Evolutionary conservation across 495 filamentous ascomycete genomes (phyloP).

Genomic region (Jackrogersella multiformis): DNA sequence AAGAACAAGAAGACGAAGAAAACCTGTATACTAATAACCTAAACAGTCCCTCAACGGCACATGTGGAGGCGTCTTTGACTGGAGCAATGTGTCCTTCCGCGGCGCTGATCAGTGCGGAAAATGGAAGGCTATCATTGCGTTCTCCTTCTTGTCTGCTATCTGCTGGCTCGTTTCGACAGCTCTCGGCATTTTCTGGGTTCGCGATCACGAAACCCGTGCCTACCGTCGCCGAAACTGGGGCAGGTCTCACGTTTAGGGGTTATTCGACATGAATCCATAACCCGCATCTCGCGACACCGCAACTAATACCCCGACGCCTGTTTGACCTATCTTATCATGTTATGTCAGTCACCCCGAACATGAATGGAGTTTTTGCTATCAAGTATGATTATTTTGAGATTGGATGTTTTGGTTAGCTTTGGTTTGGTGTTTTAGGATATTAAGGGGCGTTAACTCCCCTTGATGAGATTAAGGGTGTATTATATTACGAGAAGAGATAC

Average conservation of each 20-base stretch:
- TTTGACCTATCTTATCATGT: too few species aligned
- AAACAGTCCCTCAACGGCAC: constrained; percentile 49
- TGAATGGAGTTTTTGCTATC: neutral
- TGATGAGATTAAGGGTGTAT: neutral
- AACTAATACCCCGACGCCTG: neutral
- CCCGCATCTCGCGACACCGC: neutral
- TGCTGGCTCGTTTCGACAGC: constrained; percentile 71
- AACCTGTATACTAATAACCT: constrained; percentile 9
- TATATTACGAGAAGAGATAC: neutral
- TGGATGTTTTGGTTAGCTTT: neutral
- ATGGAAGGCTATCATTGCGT: constrained; percentile 74
- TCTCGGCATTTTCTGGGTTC: constrained; percentile 59
- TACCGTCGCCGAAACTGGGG: constrained; percentile 54
- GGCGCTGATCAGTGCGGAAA: constrained; percentile 68
- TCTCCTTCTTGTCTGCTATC: constrained; percentile 72
- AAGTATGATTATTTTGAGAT: neutral
- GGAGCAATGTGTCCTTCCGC: constrained; percentile 84
- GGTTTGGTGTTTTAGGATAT: neutral
- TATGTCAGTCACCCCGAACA: too few species aligned
- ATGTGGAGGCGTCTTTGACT: constrained; percentile 84
- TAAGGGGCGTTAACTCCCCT: neutral
- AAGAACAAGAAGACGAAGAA: too few species aligned
- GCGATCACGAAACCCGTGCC: constrained; percentile 40
- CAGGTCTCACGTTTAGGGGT: constrained; percentile 52
- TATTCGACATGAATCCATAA: neutral